Percentiles rank a stretch among this genome's conserved stretches.
Evolutionary conservation across 495 filamentous ascomycete genomes (phyloP).

Genomic region (Rhypophila decipiens): DNA sequence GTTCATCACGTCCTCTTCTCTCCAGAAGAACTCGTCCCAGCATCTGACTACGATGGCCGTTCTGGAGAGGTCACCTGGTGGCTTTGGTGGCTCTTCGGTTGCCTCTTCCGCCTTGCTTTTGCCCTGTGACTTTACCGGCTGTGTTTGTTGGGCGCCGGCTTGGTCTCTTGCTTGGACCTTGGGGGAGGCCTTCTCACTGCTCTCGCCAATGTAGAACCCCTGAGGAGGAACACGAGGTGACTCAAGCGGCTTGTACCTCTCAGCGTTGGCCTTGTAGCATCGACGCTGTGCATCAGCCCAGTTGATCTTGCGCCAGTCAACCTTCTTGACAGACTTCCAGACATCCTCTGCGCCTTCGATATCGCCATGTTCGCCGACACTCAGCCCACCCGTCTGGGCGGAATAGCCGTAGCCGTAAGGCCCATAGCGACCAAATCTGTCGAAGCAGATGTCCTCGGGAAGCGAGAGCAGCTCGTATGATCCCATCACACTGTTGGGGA

Average conservation of each 20-base stretch:
- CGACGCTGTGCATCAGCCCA: slow-evolving; percentile 71
- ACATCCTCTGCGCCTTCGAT: slow-evolving; percentile 65
- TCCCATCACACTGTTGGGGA: slow-evolving; percentile 76
- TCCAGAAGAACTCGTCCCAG: slow-evolving; percentile 67
- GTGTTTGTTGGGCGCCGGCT: too few relatives aligned
- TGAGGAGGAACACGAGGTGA: slow-evolving; percentile 29
- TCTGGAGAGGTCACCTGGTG: slow-evolving; percentile 36
- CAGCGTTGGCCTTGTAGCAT: slow-evolving; percentile 63
- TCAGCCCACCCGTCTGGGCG: slow-evolving; percentile 66
- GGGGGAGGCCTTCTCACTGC: slow-evolving; percentile 2
- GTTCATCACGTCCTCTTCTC: slow-evolving; percentile 60
- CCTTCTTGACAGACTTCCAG: slow-evolving; percentile 59
- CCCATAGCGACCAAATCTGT: slow-evolving; percentile 80
- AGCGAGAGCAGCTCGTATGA: slow-evolving; percentile 75
- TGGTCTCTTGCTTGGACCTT: slow-evolving; percentile 1
- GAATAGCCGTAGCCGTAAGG: slow-evolving; percentile 89
- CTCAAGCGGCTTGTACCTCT: slow-evolving; percentile 51
- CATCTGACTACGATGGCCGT: slow-evolving; percentile 70
- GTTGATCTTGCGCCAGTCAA: slow-evolving; percentile 66
- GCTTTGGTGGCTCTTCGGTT: slow-evolving; percentile 4
- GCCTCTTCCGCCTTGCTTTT: slow-evolving; percentile 28
- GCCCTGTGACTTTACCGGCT: not conserved
- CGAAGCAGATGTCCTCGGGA: slow-evolving; percentile 86
- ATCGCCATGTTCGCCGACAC: slow-evolving; percentile 72
- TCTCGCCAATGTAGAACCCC: slow-evolving; percentile 38